Percentiles rank a stretch among this genome's conserved stretches.
Evolutionary conservation across 805 yeast species (phyloP).

Genomic region (Ogataea haglerorum): DNA sequence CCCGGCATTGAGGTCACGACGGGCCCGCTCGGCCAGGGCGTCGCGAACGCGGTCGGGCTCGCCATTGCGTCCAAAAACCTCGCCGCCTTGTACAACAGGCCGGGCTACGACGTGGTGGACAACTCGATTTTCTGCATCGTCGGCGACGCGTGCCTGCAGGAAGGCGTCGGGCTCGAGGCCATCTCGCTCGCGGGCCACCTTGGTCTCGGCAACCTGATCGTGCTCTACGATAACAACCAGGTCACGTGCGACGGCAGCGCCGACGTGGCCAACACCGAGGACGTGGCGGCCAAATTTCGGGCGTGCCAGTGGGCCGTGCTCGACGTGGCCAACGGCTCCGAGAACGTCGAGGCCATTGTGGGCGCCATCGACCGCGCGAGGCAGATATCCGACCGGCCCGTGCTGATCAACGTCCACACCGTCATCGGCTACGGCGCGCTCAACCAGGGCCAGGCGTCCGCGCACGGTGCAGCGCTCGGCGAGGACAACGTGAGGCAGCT

Average conservation of each 20-base stretch:
- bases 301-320: slow-evolving; percentile 93
- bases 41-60: slow-evolving; percentile 90
- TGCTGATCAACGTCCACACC: slow-evolving; percentile 83
- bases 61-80: slow-evolving; percentile 91
- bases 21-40: slow-evolving; percentile 99
- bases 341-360: slow-evolving; percentile 65
- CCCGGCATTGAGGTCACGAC: slow-evolving; percentile 97
- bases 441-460: slow-evolving; percentile 80
- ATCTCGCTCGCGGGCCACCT: slow-evolving; percentile 94
- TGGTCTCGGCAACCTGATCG: slow-evolving; percentile 86
- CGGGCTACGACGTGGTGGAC: slow-evolving; percentile 67
- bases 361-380: slow-evolving; percentile 77
- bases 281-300: slow-evolving; percentile 78
- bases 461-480: slow-evolving; percentile 96
- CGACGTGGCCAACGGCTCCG: slow-evolving; percentile 74
- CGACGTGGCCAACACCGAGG: slow-evolving; percentile 87
- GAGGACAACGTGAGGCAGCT: slow-evolving; percentile 85
- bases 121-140: slow-evolving; percentile 73
- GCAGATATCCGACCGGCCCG: slow-evolving; percentile 71
- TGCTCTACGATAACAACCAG: slow-evolving; percentile 93
- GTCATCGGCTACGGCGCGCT: slow-evolving; percentile 92
- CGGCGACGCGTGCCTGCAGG: slow-evolving; percentile 98
- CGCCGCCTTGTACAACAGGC: slow-evolving; percentile 91
- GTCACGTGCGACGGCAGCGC: slow-evolving; percentile 96
- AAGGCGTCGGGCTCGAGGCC: slow-evolving; percentile 95